These are phyloP conservation scores for Echria macrotheca DNA, from an alignment of 495 filamentous ascomycete species.

Conservation along the genomic window DNA sequence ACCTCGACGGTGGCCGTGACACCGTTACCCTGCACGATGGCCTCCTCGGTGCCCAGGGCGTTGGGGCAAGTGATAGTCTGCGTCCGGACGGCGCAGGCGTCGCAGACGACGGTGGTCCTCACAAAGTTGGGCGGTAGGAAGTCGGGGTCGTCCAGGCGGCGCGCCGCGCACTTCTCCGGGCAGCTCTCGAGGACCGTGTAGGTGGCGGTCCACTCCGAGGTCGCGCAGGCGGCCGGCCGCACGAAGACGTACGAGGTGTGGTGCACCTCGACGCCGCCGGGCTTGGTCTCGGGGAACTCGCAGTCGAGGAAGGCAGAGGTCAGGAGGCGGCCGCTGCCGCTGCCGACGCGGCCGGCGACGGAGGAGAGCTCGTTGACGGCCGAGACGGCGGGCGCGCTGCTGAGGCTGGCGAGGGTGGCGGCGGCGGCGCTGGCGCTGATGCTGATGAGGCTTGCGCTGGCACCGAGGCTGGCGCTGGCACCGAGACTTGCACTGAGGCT, in stretches of 20 bases:
- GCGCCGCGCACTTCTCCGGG: constrained; percentile 21
- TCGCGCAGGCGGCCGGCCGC: constrained; percentile 35
- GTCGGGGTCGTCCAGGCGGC: constrained; percentile 18
- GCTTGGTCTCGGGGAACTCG: constrained; percentile 5
- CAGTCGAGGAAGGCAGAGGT: constrained; percentile 17
- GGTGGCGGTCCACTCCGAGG: constrained; percentile 33
- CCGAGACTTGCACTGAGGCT: too few species aligned
- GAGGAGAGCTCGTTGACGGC: too few species aligned
- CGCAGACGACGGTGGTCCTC: constrained; percentile 32
- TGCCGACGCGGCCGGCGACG: too few species aligned
- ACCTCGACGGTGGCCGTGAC: constrained; percentile 29
- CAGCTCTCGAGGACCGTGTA: constrained; percentile 44
- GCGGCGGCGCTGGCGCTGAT: too few species aligned
- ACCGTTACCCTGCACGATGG: constrained; percentile 28
- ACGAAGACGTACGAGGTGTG: constrained; percentile 42
- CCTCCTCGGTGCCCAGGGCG: constrained; percentile 24
- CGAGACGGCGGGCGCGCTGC: neutral
- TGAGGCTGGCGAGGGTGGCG: too few species aligned
- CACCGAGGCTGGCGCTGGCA: too few species aligned
- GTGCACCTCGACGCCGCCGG: constrained; percentile 14
- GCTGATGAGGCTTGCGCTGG: too few species aligned
- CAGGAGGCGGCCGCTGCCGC: too few species aligned
- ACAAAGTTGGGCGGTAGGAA: constrained; percentile 33
- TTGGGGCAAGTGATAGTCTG: constrained; percentile 34
- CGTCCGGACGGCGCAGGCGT: constrained; percentile 22